phyloP scores from a whole-genome alignment of 1,284 basidiomycete species.

The Mycena citricolor region DNA sequence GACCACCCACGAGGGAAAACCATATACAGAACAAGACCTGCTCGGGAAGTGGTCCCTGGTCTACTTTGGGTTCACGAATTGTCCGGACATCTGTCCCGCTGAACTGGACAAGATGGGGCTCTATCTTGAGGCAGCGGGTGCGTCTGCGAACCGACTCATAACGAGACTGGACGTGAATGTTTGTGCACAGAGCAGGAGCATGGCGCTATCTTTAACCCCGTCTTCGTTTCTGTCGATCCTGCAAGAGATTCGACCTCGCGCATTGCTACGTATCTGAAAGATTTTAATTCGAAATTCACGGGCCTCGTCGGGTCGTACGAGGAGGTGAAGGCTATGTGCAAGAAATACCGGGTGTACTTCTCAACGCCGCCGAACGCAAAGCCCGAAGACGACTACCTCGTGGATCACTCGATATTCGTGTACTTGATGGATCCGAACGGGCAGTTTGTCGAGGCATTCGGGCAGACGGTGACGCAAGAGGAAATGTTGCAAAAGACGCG shows the following conservation, averaged over 20 bases:
- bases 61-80: constrained; percentile 97
- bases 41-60: constrained; percentile 87
- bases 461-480: constrained; percentile 73
- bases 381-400: constrained; percentile 89
- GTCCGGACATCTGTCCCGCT: constrained; percentile 98
- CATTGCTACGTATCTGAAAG: constrained; percentile 62
- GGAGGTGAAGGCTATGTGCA: constrained; percentile 87
- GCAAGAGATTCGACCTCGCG: constrained; percentile 79
- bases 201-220: constrained; percentile 67
- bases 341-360: constrained; percentile 97
- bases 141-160: constrained; percentile 29
- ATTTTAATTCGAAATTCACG: constrained; percentile 90
- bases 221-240: constrained; percentile 97
- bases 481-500: constrained; percentile 68
- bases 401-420: constrained; percentile 96
- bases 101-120: constrained; percentile 95
- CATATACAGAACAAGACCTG: constrained; percentile 85
- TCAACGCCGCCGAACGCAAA: constrained; percentile 92
- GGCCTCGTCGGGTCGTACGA: constrained; percentile 89
- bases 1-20: constrained; percentile 60
- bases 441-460: constrained; percentile 96
- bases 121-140: constrained; percentile 78
- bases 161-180: background rate
- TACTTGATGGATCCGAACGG: constrained; percentile 98
- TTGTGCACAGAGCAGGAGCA: constrained; percentile 61